Evolutionary conservation across 2,329 filamentous ascomycete genomes (phyloP), one percentile per base, ranked within the genome.

Genomic region (Alternaria sp.): DNA sequence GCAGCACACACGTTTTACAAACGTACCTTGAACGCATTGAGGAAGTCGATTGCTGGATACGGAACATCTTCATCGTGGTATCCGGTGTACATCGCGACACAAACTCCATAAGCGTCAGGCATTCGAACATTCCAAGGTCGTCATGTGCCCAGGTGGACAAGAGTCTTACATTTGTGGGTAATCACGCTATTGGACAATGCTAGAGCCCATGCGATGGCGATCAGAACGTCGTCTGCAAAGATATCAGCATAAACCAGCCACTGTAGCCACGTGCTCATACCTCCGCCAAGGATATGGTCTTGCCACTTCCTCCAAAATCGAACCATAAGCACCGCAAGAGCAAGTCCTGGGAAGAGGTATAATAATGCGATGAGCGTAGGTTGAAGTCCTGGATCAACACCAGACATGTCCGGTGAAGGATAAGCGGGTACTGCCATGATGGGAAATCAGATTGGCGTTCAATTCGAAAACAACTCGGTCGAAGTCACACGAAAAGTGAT

Each of bases 31-130:
- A 57, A 49, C 5, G 65, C 57, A 44, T 56, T 25, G 4, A 45
- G 40, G 19, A 46, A 46, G 53, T 69, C 59, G 10, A 69, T 65
- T 2, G 62, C 52, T n/a, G 58, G 46, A 13, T 28, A 32, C 2
- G 68, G 68, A 6, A 70, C 52, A 55, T 72, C 66, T 61, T 70
- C 36, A 17, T 30, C 23, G 17, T 61, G 56, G 45, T 72, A 71
- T 13, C 69, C 69, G 45, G 59, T 63, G 52, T 63, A 69, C 43
- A 62, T 63, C 10, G 46, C 54, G 11, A 63, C 54, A 23, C 52
- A 25, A 55, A 62, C 69, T 72, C 23, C 15, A 23, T 6, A 25
- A 56, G 15, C n/a, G 36, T 23, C n/a, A 25, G 43, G 23, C 10
- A 10, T 25, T 17, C 13, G 25, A 15, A 28, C 15, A 15, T 13